These are phyloP conservation scores for Gossypium trilobum DNA, from an alignment of 441 rosid species.

Conservation along the genomic window DNA sequence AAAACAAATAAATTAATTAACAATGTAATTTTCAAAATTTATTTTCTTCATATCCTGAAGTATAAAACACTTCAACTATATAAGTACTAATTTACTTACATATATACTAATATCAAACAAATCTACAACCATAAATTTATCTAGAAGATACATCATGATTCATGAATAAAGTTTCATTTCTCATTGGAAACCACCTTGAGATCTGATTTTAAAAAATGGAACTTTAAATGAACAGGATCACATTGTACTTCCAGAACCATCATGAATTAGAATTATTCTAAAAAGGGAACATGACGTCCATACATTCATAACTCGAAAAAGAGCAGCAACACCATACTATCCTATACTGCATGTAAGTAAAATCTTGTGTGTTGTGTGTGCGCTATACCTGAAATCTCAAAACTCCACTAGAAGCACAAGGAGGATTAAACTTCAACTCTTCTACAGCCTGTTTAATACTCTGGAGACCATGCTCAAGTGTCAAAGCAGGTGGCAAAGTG, in stretches of 20 bases:
- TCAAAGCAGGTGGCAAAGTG: conserved; percentile 67
- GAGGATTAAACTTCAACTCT: conserved; percentile 56
- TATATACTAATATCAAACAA: neutral
- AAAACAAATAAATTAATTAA: neutral
- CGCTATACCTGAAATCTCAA: conserved; percentile 57
- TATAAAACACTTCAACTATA: conserved; percentile 1
- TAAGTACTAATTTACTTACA: neutral
- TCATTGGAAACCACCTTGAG: neutral
- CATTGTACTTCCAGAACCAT: neutral
- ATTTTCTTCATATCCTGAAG: conserved; percentile 1
- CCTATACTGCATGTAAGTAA: neutral
- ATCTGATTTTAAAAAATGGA: neutral
- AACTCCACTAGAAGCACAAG: conserved; percentile 44
- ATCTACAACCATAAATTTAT: neutral
- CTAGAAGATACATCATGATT: neutral
- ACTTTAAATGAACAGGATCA: neutral
- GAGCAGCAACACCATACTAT: neutral
- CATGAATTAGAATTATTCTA: neutral
- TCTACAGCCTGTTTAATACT: conserved; percentile 50
- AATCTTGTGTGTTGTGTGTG: neutral
- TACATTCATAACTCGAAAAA: neutral
- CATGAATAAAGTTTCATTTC: neutral
- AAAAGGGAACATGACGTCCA: neutral
- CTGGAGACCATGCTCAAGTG: conserved; percentile 56
- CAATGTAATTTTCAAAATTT: neutral